Evolutionary conservation across 2,329 filamentous ascomycete genomes (phyloP).

Genomic region (Alternaria alternata): DNA sequence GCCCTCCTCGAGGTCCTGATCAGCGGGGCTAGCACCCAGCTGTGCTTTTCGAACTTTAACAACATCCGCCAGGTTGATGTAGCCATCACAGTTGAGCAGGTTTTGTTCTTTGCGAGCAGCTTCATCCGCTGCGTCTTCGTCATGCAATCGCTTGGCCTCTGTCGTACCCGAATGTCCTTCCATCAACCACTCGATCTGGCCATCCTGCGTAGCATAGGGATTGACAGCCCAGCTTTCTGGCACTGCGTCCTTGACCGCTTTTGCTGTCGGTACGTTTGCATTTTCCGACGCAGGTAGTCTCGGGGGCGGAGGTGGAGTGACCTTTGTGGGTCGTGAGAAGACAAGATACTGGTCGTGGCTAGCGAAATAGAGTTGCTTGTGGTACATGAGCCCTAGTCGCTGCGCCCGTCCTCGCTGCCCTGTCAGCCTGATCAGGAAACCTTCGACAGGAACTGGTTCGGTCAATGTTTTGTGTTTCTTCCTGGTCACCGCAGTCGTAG

Average conservation of each 20-base stretch:
- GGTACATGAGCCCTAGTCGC: slow-evolving; percentile 67
- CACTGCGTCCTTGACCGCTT: slow-evolving; percentile 64
- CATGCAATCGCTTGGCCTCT: slow-evolving; percentile 59
- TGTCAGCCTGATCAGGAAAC: slow-evolving; percentile 71
- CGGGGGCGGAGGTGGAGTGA: slow-evolving; percentile 65
- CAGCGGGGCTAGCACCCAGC: slow-evolving; percentile 60
- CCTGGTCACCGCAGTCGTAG: slow-evolving; percentile 57
- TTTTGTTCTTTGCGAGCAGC: slow-evolving; percentile 66
- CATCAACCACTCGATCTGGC: slow-evolving; percentile 65
- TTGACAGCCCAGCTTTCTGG: slow-evolving; percentile 69
- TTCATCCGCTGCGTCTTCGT: slow-evolving; percentile 68
- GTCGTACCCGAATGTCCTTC: slow-evolving; percentile 52
- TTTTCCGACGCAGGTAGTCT: slow-evolving; percentile 56
- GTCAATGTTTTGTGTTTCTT: slow-evolving; percentile 55
- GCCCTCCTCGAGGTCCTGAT: slow-evolving; percentile 61
- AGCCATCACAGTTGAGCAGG: slow-evolving; percentile 67
- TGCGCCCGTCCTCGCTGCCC: slow-evolving; percentile 68
- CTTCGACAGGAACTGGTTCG: slow-evolving; percentile 70
- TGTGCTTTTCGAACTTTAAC: slow-evolving; percentile 64
- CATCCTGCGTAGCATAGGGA: slow-evolving; percentile 65
- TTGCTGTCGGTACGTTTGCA: slow-evolving; percentile 61
- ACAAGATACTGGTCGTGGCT: slow-evolving; percentile 69
- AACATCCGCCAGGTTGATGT: slow-evolving; percentile 68
- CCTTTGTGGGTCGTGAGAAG: slow-evolving; percentile 68
- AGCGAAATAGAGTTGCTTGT: slow-evolving; percentile 71